A percentile compares a stretch with the other conserved stretches of the same genome.
Evolutionary conservation across 2,329 filamentous ascomycete genomes (phyloP).

Genomic region (Fusarium subglutinans): DNA sequence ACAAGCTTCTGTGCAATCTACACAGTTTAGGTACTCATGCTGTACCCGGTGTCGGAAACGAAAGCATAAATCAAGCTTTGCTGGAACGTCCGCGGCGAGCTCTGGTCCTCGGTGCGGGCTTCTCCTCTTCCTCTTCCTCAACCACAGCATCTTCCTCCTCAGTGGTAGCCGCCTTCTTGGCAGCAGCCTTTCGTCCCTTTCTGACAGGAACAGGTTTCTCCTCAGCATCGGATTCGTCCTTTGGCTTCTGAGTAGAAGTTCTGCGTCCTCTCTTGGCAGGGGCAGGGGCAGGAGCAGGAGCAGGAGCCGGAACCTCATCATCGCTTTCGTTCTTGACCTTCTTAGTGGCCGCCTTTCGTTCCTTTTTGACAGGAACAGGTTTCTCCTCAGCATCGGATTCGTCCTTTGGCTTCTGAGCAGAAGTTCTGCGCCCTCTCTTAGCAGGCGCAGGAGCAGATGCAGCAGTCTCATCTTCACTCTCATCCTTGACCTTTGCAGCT

Average conservation of each 20-base stretch:
- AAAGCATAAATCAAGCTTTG: conserved; percentile 28
- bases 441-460: conserved; percentile 33
- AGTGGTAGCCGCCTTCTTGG: conserved; percentile 24
- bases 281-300: conserved; percentile 24
- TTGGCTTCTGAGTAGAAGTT: conserved; percentile 21
- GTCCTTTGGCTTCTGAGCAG: conserved; percentile 29
- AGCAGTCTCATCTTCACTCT: conserved; percentile 30
- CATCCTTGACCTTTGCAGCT: conserved; percentile 35
- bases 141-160: conserved; percentile 27
- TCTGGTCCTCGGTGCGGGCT: conserved; percentile 47
- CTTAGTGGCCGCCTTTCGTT: conserved; percentile 27
- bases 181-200: conserved; percentile 23
- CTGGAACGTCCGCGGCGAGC: conserved; percentile 41
- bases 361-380: conserved; percentile 13
- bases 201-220: conserved; percentile 25
- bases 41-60: not conserved
- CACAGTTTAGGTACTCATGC: not conserved
- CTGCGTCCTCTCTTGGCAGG: conserved; percentile 44
- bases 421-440: conserved; percentile 43
- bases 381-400: conserved; percentile 25
- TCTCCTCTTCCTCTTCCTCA: conserved; percentile 33
- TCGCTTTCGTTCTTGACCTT: conserved; percentile 12
- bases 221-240: conserved; percentile 24
- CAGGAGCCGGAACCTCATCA: conserved; percentile 1
- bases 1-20: not conserved